A percentile compares a stretch with the other conserved stretches of the same genome.
phyloP scores from a whole-genome alignment of 139 green algal species.

The Auxenochlorella protothecoides region DNA sequence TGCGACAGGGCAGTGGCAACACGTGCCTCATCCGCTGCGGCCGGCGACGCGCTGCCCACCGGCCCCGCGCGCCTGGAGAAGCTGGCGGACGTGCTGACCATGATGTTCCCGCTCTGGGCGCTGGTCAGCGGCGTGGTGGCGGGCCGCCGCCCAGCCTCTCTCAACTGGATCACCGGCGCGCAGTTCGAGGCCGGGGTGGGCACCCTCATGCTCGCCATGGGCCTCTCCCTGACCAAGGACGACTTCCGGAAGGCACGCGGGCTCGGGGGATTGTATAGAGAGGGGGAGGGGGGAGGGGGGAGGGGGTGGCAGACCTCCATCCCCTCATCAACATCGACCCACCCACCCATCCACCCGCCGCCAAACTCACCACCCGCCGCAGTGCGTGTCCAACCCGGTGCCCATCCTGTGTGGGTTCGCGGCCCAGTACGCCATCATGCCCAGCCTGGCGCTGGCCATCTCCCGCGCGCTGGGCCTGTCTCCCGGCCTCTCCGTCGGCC shows the following conservation, averaged over 20 bases:
- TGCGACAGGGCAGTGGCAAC: too few species aligned
- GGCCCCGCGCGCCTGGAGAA: slow-evolving; percentile 17
- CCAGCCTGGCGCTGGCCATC: slow-evolving; percentile 48
- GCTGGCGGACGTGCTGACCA: slow-evolving; percentile 46
- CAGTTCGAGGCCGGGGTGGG: slow-evolving; percentile 59
- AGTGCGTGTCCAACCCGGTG: slow-evolving; percentile 46
- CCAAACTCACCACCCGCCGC: not conserved
- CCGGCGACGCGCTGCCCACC: too few species aligned
- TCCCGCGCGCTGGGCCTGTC: slow-evolving; percentile 37
- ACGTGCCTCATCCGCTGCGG: too few species aligned
- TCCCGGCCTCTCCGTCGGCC: slow-evolving; percentile 41
- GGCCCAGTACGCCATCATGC: slow-evolving; percentile 60
- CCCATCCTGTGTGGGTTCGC: slow-evolving; percentile 60
- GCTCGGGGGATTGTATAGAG: not conserved
- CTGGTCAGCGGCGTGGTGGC: slow-evolving; percentile 14
- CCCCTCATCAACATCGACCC: not conserved
- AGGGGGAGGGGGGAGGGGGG: not conserved
- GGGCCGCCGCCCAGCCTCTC: slow-evolving; percentile 6
- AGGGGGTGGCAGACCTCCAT: not conserved
- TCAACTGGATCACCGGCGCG: slow-evolving; percentile 46
- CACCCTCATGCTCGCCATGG: slow-evolving; percentile 80
- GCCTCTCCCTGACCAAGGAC: slow-evolving; percentile 67
- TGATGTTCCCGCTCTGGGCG: slow-evolving; percentile 68
- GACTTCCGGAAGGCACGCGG: slow-evolving; percentile 52
- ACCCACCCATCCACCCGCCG: not conserved